Base-by-base conservation (phyloP, 345 rosid species). In the Melaleuca quinquenervia region DNA sequence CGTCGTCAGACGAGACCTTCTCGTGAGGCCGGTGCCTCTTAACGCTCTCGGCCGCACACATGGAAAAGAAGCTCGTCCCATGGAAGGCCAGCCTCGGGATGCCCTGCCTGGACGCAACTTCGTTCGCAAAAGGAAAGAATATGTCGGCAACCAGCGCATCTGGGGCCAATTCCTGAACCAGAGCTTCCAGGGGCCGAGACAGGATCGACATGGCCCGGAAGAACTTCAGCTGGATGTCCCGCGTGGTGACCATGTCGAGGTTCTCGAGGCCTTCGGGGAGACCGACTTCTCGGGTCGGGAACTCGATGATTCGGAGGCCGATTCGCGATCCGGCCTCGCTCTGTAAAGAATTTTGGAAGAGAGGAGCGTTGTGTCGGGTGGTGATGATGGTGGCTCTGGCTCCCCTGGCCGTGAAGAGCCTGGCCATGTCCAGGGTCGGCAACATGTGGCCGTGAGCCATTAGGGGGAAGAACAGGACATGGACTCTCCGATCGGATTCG, bases 351-450 rank as follows among this genome's bases (percentile, higher is more conserved):
- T 55, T 41, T n/a, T 84, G 56, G 85, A 94, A 50, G 86, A 84
- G 36, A 62, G 90, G 87, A 26, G 92, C 87, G 58, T 92, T 94
- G 52, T 83, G 87, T 1, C 92, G 91, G 51, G 98, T 92, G 84
- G 93, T 92, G 85, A 92, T 64, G 52, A 95, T 87, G 58, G 95
- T 94, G 29, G 92, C 85, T 58, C 84, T 91, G 10, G 89, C 90
- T 21, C 94, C 93, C 44, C 88, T 84, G 5, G 52, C 87, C 3
- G 90, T 90, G 50, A 95, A 92, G 10, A 94, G 88, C 88, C 90
- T 93, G 83, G 93, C 95, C 92, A 95, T 89, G 91, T 94, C 94
- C 3, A 89, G n/a, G 12, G 89, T 76, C 52, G 94, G 94, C 48
- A 93, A 90, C 90, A 89, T 89, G 88, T 94, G 92, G 55, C 91